Conservation (phyloP, 805 yeast species). For the Yarrowia yakushimensis region DNA sequence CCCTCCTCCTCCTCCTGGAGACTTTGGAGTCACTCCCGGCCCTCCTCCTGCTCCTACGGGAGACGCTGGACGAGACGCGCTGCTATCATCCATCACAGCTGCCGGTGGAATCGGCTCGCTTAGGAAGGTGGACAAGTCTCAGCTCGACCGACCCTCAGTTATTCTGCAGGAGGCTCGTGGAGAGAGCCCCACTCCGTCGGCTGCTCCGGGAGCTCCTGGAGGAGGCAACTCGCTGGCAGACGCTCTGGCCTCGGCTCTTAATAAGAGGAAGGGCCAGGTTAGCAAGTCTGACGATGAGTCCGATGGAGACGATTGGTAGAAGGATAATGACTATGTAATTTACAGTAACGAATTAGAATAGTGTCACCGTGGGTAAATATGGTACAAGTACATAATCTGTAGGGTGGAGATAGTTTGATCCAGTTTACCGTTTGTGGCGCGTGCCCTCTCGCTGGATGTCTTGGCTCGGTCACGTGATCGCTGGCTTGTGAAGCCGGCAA, state of each 20-base stretch:
- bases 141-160: conserved; percentile 74
- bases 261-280: conserved; percentile 76
- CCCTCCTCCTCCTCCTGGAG: conserved; percentile 33
- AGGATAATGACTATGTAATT: conserved; percentile 5
- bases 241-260: conserved; percentile 83
- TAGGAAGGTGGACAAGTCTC: conserved; percentile 76
- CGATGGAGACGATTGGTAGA: conserved; percentile 67
- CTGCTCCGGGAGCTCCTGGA: conserved; percentile 41
- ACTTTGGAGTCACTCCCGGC: conserved; percentile 38
- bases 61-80: conserved; percentile 69
- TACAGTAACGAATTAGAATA: background rate
- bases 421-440: background rate
- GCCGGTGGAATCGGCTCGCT: conserved; percentile 70
- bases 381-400: too few relatives aligned
- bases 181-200: conserved; percentile 44
- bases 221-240: conserved; percentile 71
- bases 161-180: conserved; percentile 70
- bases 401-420: background rate
- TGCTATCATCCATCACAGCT: conserved; percentile 79
- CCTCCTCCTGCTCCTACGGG: conserved; percentile 46
- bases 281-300: conserved; percentile 79
- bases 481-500: too few relatives aligned
- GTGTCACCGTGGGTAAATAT: too few relatives aligned
- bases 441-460: too few relatives aligned
- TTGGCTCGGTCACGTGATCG: background rate